Evolutionary conservation across 257 asterid species (phyloP), one percentile per base, ranked within the genome.

Genomic region (Coffea canephora): DNA sequence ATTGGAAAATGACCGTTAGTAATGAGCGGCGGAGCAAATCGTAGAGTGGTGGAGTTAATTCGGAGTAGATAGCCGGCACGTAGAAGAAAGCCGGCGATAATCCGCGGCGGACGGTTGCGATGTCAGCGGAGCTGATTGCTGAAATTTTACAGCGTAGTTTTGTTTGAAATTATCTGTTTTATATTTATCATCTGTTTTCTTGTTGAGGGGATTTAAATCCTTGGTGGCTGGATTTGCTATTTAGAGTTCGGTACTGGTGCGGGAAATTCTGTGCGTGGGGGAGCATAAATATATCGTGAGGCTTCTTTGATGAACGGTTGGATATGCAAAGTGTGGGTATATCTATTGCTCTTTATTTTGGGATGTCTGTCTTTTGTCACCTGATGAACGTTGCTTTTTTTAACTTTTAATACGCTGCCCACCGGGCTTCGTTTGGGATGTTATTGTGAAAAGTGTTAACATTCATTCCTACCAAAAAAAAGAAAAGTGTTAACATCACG

Each of bases 61-160:
- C 77, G 74, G 73, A 5, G 48, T 62, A 67, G 46, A 49, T 10
- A 50, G 77, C 82, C 49, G 67, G 82, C 80, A 36, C 48, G 49
- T 12, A 45, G 36, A 27, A 71, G 36, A 77, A 18, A 46, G 81
- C 87, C 85, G 84, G 82, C 82, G 76, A 31, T 15, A 64, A 48
- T 72, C 91, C 86, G 68, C 89, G 91, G 89, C 77, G 89, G 82
- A 82, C 86, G 87, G 89, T 83, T 89, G 78, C 77, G 80, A 41
- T 69, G 82, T 85, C 82, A 82, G 86, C 83, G 81, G 77, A 72
- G 67, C 3, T 21, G 75, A 59, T 73, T 39, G 65, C 49, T 5
- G 59, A 13, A 54, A 36, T 14, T 36, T 12, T 34, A 4, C 39
- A 6, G 67, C 50, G n/a, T 55, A 23, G 27, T 9, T 45, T 21